These are phyloP conservation scores for Aspergillus sp. DNA, from an alignment of 2,329 filamentous ascomycete species.

Conservation along the genomic window DNA sequence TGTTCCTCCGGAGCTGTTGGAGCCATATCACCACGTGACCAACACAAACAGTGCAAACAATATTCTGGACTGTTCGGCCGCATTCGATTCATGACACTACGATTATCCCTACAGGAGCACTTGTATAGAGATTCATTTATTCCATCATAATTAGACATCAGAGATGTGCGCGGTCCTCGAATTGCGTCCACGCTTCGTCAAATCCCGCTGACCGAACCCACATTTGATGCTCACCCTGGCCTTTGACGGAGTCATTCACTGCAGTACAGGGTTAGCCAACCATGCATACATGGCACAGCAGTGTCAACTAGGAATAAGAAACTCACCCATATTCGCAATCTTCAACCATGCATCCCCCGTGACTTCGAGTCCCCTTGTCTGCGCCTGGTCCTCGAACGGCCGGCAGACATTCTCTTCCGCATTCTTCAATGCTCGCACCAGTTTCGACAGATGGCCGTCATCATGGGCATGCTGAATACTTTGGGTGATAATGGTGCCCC, in stretches of 20 bases:
- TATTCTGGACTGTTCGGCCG: conserved; percentile 3
- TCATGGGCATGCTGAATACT: conserved; percentile 47
- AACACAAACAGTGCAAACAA: conserved; percentile 4
- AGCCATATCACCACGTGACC: conserved; percentile 23
- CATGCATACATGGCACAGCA: neutral
- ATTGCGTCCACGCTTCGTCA: conserved; percentile 33
- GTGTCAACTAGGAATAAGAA: neutral
- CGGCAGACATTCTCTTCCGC: conserved; percentile 46
- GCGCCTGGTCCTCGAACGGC: conserved; percentile 21
- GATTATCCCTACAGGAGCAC: too few species aligned
- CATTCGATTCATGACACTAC: neutral
- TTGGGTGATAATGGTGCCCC: conserved; percentile 39
- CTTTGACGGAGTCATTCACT: conserved; percentile 32
- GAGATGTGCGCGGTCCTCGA: conserved; percentile 14
- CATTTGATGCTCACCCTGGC: conserved; percentile 11
- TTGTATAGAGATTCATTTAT: too few species aligned
- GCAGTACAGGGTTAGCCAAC: conserved; percentile 4
- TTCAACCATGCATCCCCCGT: conserved; percentile 38
- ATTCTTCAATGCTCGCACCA: conserved; percentile 60
- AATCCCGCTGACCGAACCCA: conserved; percentile 38
- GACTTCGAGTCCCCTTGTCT: conserved; percentile 26
- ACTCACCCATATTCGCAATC: conserved; percentile 38
- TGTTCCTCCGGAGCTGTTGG: too few species aligned
- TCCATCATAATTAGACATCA: conserved; percentile 4
- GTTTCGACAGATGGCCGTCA: conserved; percentile 75